Evolutionary conservation across 495 filamentous ascomycete species (phyloP).

Genomic region (Pyrenula massariospora): DNA sequence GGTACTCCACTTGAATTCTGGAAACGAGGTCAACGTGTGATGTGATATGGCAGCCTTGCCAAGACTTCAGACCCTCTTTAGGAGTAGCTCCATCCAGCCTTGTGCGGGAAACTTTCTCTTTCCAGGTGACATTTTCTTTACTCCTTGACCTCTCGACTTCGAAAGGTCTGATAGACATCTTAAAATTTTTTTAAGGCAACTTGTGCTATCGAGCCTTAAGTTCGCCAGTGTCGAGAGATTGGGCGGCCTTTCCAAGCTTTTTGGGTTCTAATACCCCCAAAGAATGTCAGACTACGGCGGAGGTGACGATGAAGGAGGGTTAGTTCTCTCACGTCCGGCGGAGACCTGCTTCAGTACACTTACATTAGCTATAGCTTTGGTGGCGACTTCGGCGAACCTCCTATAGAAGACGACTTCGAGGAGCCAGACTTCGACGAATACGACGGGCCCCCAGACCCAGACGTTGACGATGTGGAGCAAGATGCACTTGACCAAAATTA

Average conservation of each 20-base stretch:
- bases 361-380: neutral
- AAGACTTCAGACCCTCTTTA: neutral
- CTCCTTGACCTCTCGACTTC: neutral
- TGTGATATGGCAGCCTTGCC: neutral
- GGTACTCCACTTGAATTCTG: too few species aligned
- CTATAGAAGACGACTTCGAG: neutral
- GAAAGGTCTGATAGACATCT: too few species aligned
- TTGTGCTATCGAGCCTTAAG: too few species aligned
- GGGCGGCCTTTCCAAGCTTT: too few species aligned
- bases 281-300: conserved; percentile 1
- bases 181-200: too few species aligned
- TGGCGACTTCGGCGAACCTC: neutral
- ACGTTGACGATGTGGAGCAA: neutral
- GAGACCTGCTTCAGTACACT: neutral
- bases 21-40: too few species aligned
- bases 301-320: neutral
- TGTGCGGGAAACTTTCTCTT: neutral
- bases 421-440: neutral
- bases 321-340: neutral
- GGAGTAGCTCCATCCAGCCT: neutral
- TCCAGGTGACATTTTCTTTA: too few species aligned
- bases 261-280: too few species aligned
- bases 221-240: too few species aligned
- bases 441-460: neutral
- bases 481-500: neutral